Conservation (phyloP, 371 early-diverging fungal species). For the Syncephalastrum monosporum region DNA sequence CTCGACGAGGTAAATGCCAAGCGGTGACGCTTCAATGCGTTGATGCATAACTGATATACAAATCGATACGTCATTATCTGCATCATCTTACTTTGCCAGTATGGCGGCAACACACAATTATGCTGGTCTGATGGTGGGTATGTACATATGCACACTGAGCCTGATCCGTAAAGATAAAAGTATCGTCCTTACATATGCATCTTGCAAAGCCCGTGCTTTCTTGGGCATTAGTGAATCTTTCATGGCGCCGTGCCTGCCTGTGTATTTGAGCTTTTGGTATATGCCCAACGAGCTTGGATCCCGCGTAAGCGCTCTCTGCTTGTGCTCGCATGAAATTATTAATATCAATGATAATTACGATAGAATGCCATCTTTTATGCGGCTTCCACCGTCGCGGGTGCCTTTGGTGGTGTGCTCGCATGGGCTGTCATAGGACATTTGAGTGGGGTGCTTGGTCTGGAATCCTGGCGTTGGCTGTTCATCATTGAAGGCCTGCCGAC, state of each 20-base stretch:
- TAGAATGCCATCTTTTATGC: conserved; percentile 17
- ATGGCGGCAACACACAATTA: too few relatives aligned
- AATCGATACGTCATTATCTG: background rate
- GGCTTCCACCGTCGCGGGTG: conserved; percentile 24
- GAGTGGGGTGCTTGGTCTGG: conserved; percentile 11
- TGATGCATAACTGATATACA: background rate
- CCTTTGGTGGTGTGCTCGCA: conserved; percentile 24
- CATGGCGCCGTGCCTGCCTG: conserved; percentile 8
- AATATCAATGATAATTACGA: too few relatives aligned
- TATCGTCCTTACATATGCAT: background rate
- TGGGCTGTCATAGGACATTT: conserved; percentile 13
- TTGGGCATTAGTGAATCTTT: conserved; percentile 13
- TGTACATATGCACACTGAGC: too few relatives aligned
- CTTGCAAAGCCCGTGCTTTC: conserved; percentile 9
- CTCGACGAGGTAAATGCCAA: conserved; percentile 7
- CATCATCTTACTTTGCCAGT: background rate
- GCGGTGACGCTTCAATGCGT: background rate
- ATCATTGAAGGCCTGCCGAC: conserved; percentile 48
- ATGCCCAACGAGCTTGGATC: conserved; percentile 11
- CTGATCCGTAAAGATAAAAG: too few relatives aligned
- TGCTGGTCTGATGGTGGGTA: too few relatives aligned
- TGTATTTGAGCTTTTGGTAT: conserved; percentile 17
- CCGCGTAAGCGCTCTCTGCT: background rate
- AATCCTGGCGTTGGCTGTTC: conserved; percentile 36
- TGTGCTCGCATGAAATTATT: background rate